These are phyloP conservation scores for Melanopsichium pennsylvanicum DNA, from an alignment of 1,284 basidiomycete species.

Conservation along the genomic window DNA sequence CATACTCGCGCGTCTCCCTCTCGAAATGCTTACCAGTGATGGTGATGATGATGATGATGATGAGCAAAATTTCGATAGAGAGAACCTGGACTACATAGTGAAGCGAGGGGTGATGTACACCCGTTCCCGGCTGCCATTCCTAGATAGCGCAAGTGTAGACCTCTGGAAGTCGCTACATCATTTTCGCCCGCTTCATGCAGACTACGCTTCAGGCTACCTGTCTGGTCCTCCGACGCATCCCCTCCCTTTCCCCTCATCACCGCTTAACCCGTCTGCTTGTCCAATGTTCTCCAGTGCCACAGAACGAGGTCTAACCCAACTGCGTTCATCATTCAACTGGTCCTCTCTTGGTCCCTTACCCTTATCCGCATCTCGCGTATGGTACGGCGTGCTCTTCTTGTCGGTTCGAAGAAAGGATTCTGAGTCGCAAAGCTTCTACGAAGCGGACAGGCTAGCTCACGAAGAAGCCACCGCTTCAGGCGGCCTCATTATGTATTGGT, in stretches of 20 bases:
- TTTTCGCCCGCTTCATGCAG: constrained; percentile 40
- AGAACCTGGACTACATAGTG: constrained; percentile 21
- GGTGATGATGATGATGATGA: constrained; percentile 1
- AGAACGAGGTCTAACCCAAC: constrained; percentile 6
- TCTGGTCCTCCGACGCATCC: no score
- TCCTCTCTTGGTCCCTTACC: constrained; percentile 26
- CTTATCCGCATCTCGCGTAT: constrained; percentile 7
- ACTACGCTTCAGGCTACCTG: constrained; percentile 53
- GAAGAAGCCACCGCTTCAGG: constrained; percentile 57
- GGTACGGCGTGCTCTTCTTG: constrained; percentile 62
- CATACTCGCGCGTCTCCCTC: constrained; percentile 48
- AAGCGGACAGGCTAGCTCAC: constrained; percentile 53
- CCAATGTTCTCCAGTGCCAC: constrained; percentile 37
- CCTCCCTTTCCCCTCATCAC: constrained; percentile 26
- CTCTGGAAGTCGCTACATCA: constrained; percentile 51
- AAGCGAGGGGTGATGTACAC: constrained; percentile 43
- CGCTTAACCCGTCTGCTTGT: constrained; percentile 13
- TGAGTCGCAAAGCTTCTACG: constrained; percentile 45
- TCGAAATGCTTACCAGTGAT: constrained; percentile 5
- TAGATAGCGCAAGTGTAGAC: constrained; percentile 34
- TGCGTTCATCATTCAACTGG: constrained; percentile 54
- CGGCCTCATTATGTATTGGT: constrained; percentile 61
- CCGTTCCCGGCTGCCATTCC: constrained; percentile 34
- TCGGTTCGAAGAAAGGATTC: constrained; percentile 37
- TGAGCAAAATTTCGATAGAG: neutral